A percentile compares a stretch with the other conserved stretches of the same genome.
These are phyloP conservation scores for Raphanus sativus DNA, from an alignment of 345 rosid genomes.

Conservation along the genomic window DNA sequence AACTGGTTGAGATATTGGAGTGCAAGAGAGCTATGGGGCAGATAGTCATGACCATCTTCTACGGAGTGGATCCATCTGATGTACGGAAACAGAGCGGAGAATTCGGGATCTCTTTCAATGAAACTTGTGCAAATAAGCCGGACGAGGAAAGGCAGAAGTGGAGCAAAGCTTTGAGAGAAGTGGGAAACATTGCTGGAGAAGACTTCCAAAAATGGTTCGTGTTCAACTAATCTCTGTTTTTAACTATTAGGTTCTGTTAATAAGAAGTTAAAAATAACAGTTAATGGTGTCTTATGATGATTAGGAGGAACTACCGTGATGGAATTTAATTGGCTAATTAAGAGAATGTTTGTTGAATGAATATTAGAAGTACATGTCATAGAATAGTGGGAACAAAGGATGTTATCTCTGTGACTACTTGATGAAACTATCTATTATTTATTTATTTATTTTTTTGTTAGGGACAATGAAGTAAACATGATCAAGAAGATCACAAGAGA, in stretches of 20 bases:
- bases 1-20: background rate
- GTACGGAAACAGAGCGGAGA: background rate
- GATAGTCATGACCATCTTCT: background rate
- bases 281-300: background rate
- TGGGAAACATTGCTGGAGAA: background rate
- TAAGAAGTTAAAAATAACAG: background rate
- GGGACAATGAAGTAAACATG: background rate
- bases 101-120: background rate
- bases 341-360: background rate
- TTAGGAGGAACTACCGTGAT: background rate
- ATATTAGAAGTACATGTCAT: background rate
- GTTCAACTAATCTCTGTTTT: background rate
- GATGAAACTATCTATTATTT: background rate
- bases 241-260: too few species aligned
- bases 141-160: background rate
- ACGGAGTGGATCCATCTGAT: background rate
- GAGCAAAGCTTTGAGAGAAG: background rate
- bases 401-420: background rate
- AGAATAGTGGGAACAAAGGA: background rate
- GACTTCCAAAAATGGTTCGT: background rate
- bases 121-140: background rate
- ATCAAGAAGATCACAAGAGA: background rate
- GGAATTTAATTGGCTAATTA: background rate
- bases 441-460: background rate
- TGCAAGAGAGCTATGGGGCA: background rate